Base-by-base conservation (phyloP, 164 flowering plant genomes). In the Chloranthus sessilifolius region DNA sequence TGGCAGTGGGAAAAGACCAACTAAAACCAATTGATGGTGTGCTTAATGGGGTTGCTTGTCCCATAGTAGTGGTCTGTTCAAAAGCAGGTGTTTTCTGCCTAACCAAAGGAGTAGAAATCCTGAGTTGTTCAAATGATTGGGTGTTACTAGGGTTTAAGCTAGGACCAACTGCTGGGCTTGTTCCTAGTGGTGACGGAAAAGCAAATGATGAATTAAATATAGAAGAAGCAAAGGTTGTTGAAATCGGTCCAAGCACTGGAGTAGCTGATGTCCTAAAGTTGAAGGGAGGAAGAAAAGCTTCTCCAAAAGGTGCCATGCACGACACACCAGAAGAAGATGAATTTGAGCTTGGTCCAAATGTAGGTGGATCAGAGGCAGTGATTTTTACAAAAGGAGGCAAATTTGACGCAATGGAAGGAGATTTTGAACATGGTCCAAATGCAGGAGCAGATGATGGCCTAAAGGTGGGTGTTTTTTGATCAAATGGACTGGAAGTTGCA, bases 101-200 rank as follows among this genome's bases (percentile, higher is more conserved):
- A 62, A 82, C 49, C 43, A 87, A 41, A 60, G 94, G 75, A 43
- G 74, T 45, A 20, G 78, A 37, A 19, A 94, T 73, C 66, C 66
- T 79, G 65, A 94, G 89, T 20, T 79, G 50, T 9, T 81, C 76
- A 20, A 94, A 72, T 49, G 90, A 61, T 47, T 85, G 96, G 15
- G 85, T 79, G 65, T 63, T 78, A 27, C 73, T 74, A 70, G 81
- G 80, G 39, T 30, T 71, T 47, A 71, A 37, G 56, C 83, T 71
- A 52, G 80, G 34, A 43, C 71, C 68, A 77, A 81, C 81, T 61
- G 80, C n/a, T 26, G 83, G 31, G 43, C 69, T 28, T 47, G 80
- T 47, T 54, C 68, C 82, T 44, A 71, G 81, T 52, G 82, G 64
- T 47, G 86, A 51, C 57, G 75, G 24, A 46, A 87, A 55, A 53